Conservation (phyloP, 2,329 filamentous ascomycete genomes). For the Nannizziopsis arthrosporioides region DNA sequence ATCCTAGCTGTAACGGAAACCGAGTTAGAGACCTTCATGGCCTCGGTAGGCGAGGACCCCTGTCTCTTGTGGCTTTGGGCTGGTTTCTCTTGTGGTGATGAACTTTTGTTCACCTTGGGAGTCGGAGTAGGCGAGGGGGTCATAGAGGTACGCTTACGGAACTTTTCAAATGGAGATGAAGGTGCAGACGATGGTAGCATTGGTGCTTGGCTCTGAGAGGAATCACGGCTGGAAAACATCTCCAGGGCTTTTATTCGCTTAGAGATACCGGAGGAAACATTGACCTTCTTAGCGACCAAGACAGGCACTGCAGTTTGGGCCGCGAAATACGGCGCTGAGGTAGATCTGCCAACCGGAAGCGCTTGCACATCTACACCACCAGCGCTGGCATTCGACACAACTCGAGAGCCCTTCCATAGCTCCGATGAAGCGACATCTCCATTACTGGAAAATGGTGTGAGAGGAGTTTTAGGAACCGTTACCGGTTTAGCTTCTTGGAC, state of each 20-base stretch:
- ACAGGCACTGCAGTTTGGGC: constrained; percentile 29
- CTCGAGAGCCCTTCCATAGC: constrained; percentile 28
- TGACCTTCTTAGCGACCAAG: constrained; percentile 58
- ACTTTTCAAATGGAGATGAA: constrained; percentile 47
- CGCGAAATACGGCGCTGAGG: constrained; percentile 28
- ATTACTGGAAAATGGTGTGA: constrained; percentile 46
- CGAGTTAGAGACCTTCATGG: constrained; percentile 44
- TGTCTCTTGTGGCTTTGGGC: constrained; percentile 24
- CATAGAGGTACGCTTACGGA: constrained; percentile 33
- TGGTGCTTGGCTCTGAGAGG: constrained; percentile 22
- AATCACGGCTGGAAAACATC: constrained; percentile 52
- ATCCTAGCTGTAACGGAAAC: constrained; percentile 84
- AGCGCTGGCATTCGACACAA: constrained; percentile 31
- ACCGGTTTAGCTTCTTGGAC: constrained; percentile 74
- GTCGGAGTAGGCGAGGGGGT: constrained; percentile 16
- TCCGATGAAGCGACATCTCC: constrained; percentile 23
- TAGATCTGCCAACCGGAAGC: constrained; percentile 27
- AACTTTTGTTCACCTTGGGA: constrained; percentile 18
- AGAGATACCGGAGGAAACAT: constrained; percentile 80
- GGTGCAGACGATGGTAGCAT: constrained; percentile 32
- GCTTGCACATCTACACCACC: constrained; percentile 23
- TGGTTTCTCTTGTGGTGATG: constrained; percentile 19
- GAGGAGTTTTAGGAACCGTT: constrained; percentile 70
- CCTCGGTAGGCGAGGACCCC: constrained; percentile 20
- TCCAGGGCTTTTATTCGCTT: constrained; percentile 89